A percentile compares a stretch with the other conserved stretches of the same genome.
Conservation (phyloP, 495 filamentous ascomycete genomes). For the Oidiodendron maius region DNA sequence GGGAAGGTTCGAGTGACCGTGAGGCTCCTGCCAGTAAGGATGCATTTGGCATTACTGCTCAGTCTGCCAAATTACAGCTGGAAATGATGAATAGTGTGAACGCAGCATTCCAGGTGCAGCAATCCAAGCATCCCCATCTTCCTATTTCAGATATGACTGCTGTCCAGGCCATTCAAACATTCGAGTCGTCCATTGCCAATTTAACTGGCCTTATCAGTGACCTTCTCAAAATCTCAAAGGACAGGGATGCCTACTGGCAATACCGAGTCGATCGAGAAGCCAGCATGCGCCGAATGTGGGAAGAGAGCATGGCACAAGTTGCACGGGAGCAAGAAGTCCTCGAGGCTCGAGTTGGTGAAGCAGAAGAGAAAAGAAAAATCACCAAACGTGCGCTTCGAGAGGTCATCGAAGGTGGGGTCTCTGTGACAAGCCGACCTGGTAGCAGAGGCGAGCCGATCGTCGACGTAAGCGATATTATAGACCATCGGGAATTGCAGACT, state of each 20-base stretch:
- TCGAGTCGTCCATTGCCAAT: constrained; percentile 82
- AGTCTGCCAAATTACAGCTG: constrained; percentile 87
- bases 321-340: constrained; percentile 90
- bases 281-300: constrained; percentile 88
- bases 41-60: constrained; percentile 90
- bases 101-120: constrained; percentile 70
- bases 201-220: constrained; percentile 83
- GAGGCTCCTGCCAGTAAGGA: constrained; percentile 76
- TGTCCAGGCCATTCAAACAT: constrained; percentile 74
- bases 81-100: constrained; percentile 83
- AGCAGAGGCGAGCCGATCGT: constrained; percentile 26
- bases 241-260: constrained; percentile 95
- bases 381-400: constrained; percentile 89
- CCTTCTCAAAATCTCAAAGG: constrained; percentile 82
- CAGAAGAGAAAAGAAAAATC: constrained; percentile 80
- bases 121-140: constrained; percentile 58
- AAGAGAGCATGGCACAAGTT: constrained; percentile 95
- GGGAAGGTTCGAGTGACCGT: constrained; percentile 74
- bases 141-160: constrained; percentile 69
- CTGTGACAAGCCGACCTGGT: constrained; percentile 37
- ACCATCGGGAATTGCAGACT: constrained; percentile 16
- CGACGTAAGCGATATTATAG: constrained; percentile 28
- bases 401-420: constrained; percentile 60
- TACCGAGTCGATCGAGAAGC: constrained; percentile 86
- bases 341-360: constrained; percentile 79